Evolutionary conservation across 2,329 filamentous ascomycete species (phyloP).

Genomic region (Sporothrix phasma): DNA sequence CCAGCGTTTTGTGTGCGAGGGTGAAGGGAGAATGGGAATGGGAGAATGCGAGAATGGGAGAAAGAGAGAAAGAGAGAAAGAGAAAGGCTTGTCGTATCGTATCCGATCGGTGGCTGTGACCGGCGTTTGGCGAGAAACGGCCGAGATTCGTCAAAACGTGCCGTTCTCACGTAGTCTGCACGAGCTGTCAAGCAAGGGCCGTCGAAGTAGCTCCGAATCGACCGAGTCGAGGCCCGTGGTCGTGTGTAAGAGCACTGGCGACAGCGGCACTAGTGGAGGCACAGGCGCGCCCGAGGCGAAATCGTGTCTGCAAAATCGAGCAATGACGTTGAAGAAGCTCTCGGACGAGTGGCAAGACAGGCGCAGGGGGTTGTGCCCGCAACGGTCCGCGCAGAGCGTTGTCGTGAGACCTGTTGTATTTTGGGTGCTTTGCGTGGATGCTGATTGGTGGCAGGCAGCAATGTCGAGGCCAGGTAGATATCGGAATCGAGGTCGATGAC

Average conservation of each 20-base stretch:
- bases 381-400: not conserved
- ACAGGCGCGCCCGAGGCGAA: not conserved
- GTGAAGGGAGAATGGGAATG: not conserved
- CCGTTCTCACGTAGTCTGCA: too few species aligned
- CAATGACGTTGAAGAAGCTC: not conserved
- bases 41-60: not conserved
- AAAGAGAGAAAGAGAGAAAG: not conserved
- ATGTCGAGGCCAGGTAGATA: not conserved
- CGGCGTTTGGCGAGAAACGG: not conserved
- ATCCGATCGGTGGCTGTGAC: not conserved
- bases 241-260: not conserved
- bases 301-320: not conserved
- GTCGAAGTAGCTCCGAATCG: not conserved
- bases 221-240: not conserved
- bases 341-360: not conserved
- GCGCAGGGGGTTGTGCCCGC: not conserved
- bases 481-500: not conserved
- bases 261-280: not conserved
- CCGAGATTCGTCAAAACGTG: not conserved
- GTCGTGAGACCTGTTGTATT: not conserved
- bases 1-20: slow-evolving; percentile 9
- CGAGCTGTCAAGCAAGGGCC: not conserved
- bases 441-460: not conserved
- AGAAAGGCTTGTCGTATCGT: not conserved
- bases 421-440: not conserved